These are phyloP conservation scores for Biancaea sappan DNA, from an alignment of 306 rosid genomes.

Conservation along the genomic window DNA sequence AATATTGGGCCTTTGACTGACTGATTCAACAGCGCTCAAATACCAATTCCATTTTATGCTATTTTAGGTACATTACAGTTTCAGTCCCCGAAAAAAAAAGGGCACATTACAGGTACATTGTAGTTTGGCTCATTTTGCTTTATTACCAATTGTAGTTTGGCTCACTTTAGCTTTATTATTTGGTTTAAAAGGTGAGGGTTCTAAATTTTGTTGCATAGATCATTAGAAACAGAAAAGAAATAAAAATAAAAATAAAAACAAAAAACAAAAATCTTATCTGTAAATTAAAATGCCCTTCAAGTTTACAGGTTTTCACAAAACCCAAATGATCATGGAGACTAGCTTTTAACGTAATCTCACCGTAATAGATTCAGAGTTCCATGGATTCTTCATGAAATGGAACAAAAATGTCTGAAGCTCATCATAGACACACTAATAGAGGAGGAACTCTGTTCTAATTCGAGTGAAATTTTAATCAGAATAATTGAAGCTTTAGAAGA, in stretches of 20 bases:
- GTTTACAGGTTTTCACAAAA: too few species aligned
- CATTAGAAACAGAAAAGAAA: too few species aligned
- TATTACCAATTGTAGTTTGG: not conserved
- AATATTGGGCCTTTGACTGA: not conserved
- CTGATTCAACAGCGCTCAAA: not conserved
- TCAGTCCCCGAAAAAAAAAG: too few species aligned
- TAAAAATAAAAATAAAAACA: too few species aligned
- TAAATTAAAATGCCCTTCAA: not conserved
- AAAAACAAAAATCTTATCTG: too few species aligned
- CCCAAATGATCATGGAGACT: too few species aligned
- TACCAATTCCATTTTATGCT: not conserved
- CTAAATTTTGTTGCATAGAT: not conserved
- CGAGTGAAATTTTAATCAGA: not conserved
- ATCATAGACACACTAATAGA: not conserved
- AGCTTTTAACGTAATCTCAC: too few species aligned
- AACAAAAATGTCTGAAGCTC: not conserved
- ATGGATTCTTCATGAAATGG: not conserved
- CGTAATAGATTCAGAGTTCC: too few species aligned
- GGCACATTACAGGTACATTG: not conserved
- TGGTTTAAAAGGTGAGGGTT: not conserved
- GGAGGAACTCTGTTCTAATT: not conserved
- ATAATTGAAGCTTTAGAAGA: too few species aligned
- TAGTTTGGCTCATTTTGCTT: not conserved
- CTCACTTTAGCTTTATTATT: not conserved
- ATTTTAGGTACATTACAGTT: not conserved